Base-by-base conservation (phyloP, 306 rosid species). In the Datisca glomerata region DNA sequence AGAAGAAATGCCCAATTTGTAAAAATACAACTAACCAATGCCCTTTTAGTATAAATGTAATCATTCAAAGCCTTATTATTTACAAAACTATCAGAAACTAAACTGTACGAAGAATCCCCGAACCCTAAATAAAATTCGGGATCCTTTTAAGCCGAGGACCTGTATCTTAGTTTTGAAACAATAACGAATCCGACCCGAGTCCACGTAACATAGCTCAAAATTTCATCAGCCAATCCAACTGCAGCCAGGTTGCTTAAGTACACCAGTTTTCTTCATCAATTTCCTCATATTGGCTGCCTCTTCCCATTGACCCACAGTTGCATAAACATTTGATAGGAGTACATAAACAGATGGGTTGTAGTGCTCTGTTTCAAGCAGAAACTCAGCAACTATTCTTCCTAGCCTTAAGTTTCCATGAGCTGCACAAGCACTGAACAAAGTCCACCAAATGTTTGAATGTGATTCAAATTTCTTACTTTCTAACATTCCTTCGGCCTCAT, bases 381-480 rank as follows among this genome's bases (percentile, higher is more conserved):
- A 59, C 41, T 54, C 52, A 24, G 87, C 78, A 21, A 74, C 53
- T 24, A 53, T 78, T 65, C 84, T 74, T 60, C 84, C 87, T 18
- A 77, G 60, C 39, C 56, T 71, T 66, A 81, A 39, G 52, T 81
- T 68, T 36, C 79, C 81, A 44, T 80, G 79, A 50, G 84, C 75
- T 41, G 87, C 93, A 61, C 93, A 85, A 13, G 95, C 86, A 64
- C 95, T 76, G 45, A 85, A 71, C 66, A 85, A 60, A 16, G 92
- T 56, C 95, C 93, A 80, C 69, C 73, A 85, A 4, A 80, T 69
- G 43, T 74, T 63, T 22, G 87, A 55, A 57, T 80, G 75, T 27
- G 74, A 65, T 51, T 72, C 63, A 33, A 74, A 68, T 22, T 41
- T 53, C 59, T 70, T 63, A 51, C 64, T 53, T 53, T 63, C 49